Conservation (phyloP, 2,329 filamentous ascomycete genomes). For the Diaporthe citriasiana region DNA sequence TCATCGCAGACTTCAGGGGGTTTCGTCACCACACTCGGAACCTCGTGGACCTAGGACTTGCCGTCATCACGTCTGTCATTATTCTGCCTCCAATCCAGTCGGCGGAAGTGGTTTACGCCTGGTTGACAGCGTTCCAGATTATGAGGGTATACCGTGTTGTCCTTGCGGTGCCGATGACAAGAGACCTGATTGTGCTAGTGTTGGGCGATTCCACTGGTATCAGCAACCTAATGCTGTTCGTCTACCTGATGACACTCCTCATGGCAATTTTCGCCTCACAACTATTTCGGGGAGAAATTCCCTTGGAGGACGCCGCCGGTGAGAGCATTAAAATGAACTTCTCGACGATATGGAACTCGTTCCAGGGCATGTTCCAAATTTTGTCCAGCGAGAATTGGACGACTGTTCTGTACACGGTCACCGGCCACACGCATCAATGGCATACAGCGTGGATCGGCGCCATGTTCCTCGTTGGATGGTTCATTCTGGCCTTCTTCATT, state of each 20-base stretch:
- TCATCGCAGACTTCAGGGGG: slow-evolving; percentile 82
- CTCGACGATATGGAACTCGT: slow-evolving; percentile 92
- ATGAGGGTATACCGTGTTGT: slow-evolving; percentile 93
- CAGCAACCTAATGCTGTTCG: slow-evolving; percentile 93
- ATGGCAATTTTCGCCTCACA: slow-evolving; percentile 94
- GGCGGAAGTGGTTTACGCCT: slow-evolving; percentile 79
- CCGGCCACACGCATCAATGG: slow-evolving; percentile 73
- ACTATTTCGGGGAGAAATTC: slow-evolving; percentile 90
- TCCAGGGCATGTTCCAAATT: slow-evolving; percentile 97
- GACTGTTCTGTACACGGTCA: slow-evolving; percentile 84
- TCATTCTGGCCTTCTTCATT: slow-evolving; percentile 95
- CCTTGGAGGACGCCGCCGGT: slow-evolving; percentile 71
- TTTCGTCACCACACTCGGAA: slow-evolving; percentile 84
- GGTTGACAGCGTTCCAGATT: slow-evolving; percentile 94
- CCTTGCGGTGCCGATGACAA: slow-evolving; percentile 87
- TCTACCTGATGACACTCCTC: slow-evolving; percentile 95
- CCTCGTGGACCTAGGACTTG: slow-evolving; percentile 83
- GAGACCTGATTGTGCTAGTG: slow-evolving; percentile 88
- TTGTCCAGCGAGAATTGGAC: slow-evolving; percentile 99
- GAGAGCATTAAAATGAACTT: slow-evolving; percentile 81
- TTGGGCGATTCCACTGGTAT: slow-evolving; percentile 94
- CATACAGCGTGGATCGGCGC: slow-evolving; percentile 94
- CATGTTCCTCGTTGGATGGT: slow-evolving; percentile 93
- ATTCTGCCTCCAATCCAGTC: slow-evolving; percentile 86
- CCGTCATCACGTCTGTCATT: slow-evolving; percentile 86